Evolutionary conservation across 2,329 filamentous ascomycete species (phyloP).

Genomic region (Aspergillus bombycis): DNA sequence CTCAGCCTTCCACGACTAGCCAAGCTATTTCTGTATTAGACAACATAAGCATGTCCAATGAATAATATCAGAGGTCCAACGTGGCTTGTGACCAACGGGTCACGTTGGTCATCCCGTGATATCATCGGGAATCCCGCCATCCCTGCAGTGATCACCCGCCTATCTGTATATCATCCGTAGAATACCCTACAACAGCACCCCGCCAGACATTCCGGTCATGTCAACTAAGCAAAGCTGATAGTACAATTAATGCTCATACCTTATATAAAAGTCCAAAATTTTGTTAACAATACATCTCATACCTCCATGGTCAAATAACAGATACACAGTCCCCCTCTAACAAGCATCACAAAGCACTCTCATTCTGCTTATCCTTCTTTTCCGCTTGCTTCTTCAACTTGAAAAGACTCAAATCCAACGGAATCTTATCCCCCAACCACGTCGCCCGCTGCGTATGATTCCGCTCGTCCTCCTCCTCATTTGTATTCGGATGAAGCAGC

Average conservation of each 20-base stretch:
- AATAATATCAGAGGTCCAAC: neutral
- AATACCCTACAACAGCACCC: neutral
- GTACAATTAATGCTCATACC: neutral
- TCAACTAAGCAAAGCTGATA: neutral
- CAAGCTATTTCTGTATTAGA: neutral
- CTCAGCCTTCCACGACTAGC: neutral
- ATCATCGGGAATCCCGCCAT: neutral
- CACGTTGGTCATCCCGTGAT: constrained; percentile 2
- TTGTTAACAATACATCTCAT: neutral
- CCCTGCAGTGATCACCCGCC: neutral
- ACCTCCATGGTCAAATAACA: too few species aligned
- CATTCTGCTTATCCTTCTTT: constrained; percentile 20
- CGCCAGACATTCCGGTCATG: neutral
- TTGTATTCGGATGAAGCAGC: constrained; percentile 80
- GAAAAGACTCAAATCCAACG: constrained; percentile 46
- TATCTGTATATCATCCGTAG: neutral
- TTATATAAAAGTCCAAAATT: neutral
- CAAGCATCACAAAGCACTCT: neutral
- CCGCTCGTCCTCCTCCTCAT: constrained; percentile 53
- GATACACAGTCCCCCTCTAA: neutral
- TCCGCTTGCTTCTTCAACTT: constrained; percentile 32
- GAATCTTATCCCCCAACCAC: constrained; percentile 51
- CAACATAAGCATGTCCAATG: neutral
- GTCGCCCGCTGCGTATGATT: constrained; percentile 50
- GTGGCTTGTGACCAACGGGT: constrained; percentile 5